Conservation (phyloP, 169 alveolate genomes). For the Plasmodium berghei region DNA sequence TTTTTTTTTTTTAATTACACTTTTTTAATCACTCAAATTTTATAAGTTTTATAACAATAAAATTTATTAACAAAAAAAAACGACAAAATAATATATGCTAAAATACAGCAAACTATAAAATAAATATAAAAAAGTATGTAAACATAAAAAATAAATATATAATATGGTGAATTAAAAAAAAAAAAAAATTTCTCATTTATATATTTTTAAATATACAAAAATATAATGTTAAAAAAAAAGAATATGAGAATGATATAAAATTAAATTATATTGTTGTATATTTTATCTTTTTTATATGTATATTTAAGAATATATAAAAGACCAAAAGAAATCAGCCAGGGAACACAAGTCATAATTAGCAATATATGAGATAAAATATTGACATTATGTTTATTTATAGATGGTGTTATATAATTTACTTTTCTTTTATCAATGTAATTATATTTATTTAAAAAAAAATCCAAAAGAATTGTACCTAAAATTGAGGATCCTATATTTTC, state of each 20-base stretch:
- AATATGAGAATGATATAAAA: background rate
- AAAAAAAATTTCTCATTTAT: slow-evolving; percentile 2
- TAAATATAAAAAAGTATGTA: background rate
- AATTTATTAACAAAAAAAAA: slow-evolving; percentile 21
- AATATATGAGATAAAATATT: slow-evolving; percentile 44
- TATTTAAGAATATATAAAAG: slow-evolving; percentile 55
- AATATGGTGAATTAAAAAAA: background rate
- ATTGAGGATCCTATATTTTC: slow-evolving; percentile 80
- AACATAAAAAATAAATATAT: background rate
- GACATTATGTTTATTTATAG: slow-evolving; percentile 46
- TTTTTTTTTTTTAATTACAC: slow-evolving; percentile 39
- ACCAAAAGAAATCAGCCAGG: slow-evolving; percentile 52
- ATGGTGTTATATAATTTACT: background rate
- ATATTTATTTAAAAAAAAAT: slow-evolving; percentile 35
- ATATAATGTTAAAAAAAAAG: background rate
- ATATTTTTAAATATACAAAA: background rate
- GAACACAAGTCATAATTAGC: slow-evolving; percentile 49
- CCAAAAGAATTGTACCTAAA: slow-evolving; percentile 78
- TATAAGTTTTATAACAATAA: slow-evolving; percentile 22
- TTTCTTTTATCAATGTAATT: slow-evolving; percentile 56
- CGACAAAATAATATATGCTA: background rate
- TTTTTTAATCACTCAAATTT: slow-evolving; percentile 17
- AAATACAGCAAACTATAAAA: background rate
- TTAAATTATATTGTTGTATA: slow-evolving; percentile 54
- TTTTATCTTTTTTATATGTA: slow-evolving; percentile 63